Percentiles rank a stretch among this genome's conserved stretches.
phyloP scores from a whole-genome alignment of 495 filamentous ascomycete genomes.

The Amphirosellinia nigrospora region DNA sequence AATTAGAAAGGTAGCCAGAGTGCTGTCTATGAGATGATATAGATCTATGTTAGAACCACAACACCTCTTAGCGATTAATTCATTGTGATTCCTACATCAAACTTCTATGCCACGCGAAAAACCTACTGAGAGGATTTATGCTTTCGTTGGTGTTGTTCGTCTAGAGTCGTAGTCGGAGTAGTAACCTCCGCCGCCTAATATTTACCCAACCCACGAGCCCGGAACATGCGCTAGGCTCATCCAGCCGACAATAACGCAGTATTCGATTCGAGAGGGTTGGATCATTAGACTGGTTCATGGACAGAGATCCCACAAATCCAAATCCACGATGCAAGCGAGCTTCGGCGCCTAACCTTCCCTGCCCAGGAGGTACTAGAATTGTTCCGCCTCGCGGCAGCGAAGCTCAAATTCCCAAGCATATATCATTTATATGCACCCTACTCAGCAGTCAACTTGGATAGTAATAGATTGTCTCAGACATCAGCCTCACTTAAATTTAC shows the following conservation, averaged over 20 bases:
- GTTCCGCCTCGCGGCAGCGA: neutral
- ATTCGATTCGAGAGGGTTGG: constrained; percentile 15
- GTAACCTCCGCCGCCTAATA: constrained; percentile 32
- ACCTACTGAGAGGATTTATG: neutral
- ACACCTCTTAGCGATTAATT: neutral
- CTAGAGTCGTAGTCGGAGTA: constrained; percentile 25
- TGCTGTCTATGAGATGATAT: constrained; percentile 1
- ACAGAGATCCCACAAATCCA: neutral
- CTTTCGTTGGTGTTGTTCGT: neutral
- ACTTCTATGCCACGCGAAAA: neutral
- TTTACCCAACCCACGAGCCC: constrained; percentile 28
- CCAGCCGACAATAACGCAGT: constrained; percentile 27
- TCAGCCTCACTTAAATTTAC: neutral
- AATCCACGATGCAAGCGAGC: neutral
- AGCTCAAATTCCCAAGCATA: neutral
- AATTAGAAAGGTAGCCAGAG: neutral
- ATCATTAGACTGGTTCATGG: neutral
- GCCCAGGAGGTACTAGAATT: neutral
- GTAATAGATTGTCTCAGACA: neutral
- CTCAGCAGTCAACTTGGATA: neutral
- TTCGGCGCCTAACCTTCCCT: constrained; percentile 3
- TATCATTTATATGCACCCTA: neutral
- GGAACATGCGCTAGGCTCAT: constrained; percentile 28
- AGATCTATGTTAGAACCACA: neutral
- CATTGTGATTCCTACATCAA: neutral